Conservation (phyloP, 2,329 filamentous ascomycete genomes). For the Aspergillus transmontanensis region DNA sequence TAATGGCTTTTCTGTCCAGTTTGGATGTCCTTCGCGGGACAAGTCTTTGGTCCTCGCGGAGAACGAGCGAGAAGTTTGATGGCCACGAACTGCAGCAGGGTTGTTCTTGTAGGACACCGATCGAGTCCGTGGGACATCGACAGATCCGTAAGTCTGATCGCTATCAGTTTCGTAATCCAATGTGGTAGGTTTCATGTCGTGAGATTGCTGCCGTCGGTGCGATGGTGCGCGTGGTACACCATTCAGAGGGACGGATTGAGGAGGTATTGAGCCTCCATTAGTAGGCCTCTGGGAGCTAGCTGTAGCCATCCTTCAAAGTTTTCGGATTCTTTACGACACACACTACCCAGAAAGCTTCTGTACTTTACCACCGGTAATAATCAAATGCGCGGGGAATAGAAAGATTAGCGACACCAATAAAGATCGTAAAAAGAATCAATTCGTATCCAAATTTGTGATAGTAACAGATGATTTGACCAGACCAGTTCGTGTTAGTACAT, state of each 20-base stretch:
- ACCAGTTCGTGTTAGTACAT: background rate
- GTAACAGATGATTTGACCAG: background rate
- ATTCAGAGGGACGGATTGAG: slow-evolving; percentile 19
- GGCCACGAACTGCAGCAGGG: slow-evolving; percentile 27
- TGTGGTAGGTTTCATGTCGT: slow-evolving; percentile 5
- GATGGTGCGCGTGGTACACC: slow-evolving; percentile 24
- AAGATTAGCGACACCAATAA: background rate
- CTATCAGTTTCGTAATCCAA: slow-evolving; percentile 17
- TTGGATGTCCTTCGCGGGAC: slow-evolving; percentile 13
- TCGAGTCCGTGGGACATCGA: slow-evolving; percentile 63
- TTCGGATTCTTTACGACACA: background rate
- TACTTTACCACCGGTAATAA: background rate
- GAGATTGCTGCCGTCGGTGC: slow-evolving; percentile 17
- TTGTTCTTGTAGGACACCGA: slow-evolving; percentile 60
- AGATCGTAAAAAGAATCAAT: background rate
- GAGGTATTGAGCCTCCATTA: slow-evolving; percentile 15
- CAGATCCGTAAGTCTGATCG: slow-evolving; percentile 52
- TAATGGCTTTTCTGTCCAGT: slow-evolving; percentile 17
- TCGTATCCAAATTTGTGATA: background rate
- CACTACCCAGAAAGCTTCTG: background rate
- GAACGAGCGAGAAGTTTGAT: slow-evolving; percentile 26
- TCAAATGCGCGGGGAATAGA: background rate
- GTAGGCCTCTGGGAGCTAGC: slow-evolving; percentile 12
- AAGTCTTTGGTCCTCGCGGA: slow-evolving; percentile 26
- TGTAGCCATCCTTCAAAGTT: slow-evolving; percentile 19